Evolutionary conservation across 2,329 filamentous ascomycete species (phyloP).

Genomic region (Xylariaceae sp.): DNA sequence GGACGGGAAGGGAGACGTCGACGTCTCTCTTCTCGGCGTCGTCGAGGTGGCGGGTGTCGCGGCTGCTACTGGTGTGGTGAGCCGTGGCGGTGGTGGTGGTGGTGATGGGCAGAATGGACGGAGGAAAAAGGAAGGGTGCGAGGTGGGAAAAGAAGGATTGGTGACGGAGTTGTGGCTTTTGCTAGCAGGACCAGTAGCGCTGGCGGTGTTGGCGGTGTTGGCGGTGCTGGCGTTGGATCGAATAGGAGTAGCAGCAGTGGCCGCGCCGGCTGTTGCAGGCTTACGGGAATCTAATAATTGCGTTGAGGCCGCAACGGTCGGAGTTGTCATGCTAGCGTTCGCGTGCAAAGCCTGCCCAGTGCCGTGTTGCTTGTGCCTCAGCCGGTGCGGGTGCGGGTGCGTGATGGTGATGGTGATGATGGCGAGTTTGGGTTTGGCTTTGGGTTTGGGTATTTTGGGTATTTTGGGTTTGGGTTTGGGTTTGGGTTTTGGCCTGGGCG

Average conservation of each 20-base stretch:
- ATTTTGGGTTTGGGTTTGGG: constrained; percentile 7
- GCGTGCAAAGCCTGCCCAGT: constrained; percentile 3
- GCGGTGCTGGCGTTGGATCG: constrained; percentile 20
- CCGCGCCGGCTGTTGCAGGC: constrained; percentile 31
- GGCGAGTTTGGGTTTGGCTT: background rate
- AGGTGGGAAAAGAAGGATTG: constrained; percentile 27
- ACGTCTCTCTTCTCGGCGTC: background rate
- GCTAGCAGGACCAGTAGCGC: too few species aligned
- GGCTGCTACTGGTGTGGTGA: constrained; percentile 26
- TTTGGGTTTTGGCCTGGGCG: background rate
- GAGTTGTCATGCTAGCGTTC: constrained; percentile 29
- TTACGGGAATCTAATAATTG: constrained; percentile 34
- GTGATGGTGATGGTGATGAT: too few species aligned
- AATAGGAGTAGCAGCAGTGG: constrained; percentile 25
- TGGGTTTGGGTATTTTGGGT: too few species aligned
- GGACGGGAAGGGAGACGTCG: constrained; percentile 24
- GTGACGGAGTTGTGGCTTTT: constrained; percentile 6
- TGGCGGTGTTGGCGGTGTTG: constrained; percentile 25
- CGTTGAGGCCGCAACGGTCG: constrained; percentile 30
- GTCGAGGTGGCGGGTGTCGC: constrained; percentile 1
- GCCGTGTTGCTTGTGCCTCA: background rate
- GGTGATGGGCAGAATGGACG: background rate
- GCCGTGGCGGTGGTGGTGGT: constrained; percentile 6
- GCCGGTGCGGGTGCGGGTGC: too few species aligned
- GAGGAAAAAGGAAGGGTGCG: constrained; percentile 7